Percentiles rank a stretch among this genome's conserved stretches.
phyloP scores from a whole-genome alignment of 257 asterid species.

The Capsicum chinense region DNA sequence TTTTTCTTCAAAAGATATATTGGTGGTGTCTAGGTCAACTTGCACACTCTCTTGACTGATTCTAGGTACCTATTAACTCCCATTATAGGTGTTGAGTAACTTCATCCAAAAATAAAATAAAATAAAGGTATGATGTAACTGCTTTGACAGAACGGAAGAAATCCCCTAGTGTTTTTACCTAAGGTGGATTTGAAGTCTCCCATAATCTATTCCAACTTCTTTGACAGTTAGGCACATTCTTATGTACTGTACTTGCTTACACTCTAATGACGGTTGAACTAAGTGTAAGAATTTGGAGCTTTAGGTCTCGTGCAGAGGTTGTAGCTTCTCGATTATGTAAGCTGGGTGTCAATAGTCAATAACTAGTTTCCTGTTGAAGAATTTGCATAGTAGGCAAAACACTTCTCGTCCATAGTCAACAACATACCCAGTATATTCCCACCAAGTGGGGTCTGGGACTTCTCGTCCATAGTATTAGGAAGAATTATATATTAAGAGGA shows the following conservation, averaged over 20 bases:
- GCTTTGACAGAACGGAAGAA: background rate
- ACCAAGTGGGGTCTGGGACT: background rate
- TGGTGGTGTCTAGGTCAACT: background rate
- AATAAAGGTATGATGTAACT: background rate
- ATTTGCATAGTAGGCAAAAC: background rate
- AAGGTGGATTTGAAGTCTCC: background rate
- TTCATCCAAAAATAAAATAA: background rate
- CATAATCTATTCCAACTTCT: background rate
- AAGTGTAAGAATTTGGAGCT: slow-evolving; percentile 22
- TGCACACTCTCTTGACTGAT: background rate
- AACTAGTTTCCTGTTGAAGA: background rate
- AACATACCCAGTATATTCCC: too few species aligned
- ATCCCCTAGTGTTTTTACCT: background rate
- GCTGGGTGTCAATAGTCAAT: background rate
- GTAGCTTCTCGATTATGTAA: background rate
- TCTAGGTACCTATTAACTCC: background rate
- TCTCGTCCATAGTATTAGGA: slow-evolving; percentile 3
- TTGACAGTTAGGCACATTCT: background rate
- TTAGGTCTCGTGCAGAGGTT: background rate
- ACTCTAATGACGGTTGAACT: slow-evolving; percentile 3
- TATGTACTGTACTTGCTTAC: background rate
- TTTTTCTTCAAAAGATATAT: background rate
- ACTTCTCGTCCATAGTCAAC: too few species aligned
- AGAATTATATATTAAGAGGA: background rate
- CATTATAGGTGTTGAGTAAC: background rate